These are phyloP conservation scores for Fusarium solani-melongenae DNA, from an alignment of 2,329 filamentous ascomycete species.

Conservation along the genomic window DNA sequence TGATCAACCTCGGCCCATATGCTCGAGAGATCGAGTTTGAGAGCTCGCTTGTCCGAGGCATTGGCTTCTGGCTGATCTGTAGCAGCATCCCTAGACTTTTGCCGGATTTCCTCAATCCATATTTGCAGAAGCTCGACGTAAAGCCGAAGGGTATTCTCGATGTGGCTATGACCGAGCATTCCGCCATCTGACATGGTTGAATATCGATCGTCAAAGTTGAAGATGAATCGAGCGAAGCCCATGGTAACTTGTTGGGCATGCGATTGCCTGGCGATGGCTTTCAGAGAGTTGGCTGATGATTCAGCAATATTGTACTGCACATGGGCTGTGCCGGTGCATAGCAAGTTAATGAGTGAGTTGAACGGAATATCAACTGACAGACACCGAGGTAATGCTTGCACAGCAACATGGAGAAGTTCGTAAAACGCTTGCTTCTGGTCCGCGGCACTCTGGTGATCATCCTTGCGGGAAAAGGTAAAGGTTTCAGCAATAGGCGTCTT, in stretches of 20 bases:
- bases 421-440: conserved; percentile 97
- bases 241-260: conserved; percentile 96
- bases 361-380: conserved; percentile 91
- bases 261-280: conserved; percentile 92
- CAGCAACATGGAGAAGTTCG: conserved; percentile 92
- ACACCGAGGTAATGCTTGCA: conserved; percentile 95
- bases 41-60: conserved; percentile 74
- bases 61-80: conserved; percentile 72
- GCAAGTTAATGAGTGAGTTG: conserved; percentile 90
- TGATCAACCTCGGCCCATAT: conserved; percentile 96
- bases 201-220: conserved; percentile 97
- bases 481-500: conserved; percentile 96
- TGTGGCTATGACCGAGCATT: conserved; percentile 92
- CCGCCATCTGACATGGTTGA: conserved; percentile 98
- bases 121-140: conserved; percentile 95
- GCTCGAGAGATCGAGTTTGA: conserved; percentile 86
- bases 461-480: conserved; percentile 88
- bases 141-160: conserved; percentile 90
- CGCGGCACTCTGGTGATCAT: conserved; percentile 76
- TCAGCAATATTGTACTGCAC: conserved; percentile 91
- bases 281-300: conserved; percentile 91
- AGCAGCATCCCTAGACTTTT: conserved; percentile 80
- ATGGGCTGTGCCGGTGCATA: conserved; percentile 97
- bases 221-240: conserved; percentile 96
- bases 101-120: conserved; percentile 96